A percentile compares a stretch with the other conserved stretches of the same genome.
Conservation (phyloP, 116 monocot species). For the Cymodocea nodosa region DNA sequence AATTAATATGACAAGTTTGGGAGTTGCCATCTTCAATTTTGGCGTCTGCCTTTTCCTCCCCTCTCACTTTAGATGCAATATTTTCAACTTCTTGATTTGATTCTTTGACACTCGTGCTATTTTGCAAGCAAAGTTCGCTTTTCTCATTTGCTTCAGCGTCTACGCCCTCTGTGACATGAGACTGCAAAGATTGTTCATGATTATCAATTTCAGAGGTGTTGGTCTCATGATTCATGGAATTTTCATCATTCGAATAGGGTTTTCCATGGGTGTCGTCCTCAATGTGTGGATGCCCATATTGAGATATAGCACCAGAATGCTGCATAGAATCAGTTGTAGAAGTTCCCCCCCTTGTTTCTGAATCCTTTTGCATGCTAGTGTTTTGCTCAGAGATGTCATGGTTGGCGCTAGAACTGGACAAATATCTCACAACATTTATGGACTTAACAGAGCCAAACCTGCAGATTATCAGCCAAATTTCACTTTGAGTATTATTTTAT, state of each 20-base stretch:
- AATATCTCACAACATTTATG: conserved; percentile 38
- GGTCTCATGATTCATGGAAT: conserved; percentile 3
- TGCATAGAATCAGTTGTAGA: conserved; percentile 4
- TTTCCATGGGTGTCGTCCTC: conserved; percentile 7
- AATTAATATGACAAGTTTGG: conserved; percentile 1
- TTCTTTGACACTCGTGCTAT: conserved; percentile 1
- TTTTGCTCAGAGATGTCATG: conserved; percentile 13
- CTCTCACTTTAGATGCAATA: background rate
- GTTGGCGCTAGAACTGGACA: background rate
- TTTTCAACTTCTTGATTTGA: background rate
- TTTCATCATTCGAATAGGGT: background rate
- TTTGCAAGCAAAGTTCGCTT: background rate
- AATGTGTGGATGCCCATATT: conserved; percentile 7
- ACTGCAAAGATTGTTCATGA: background rate
- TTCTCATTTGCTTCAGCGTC: background rate
- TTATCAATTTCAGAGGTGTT: background rate
- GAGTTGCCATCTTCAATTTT: conserved; percentile 4
- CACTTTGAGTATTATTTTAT: background rate
- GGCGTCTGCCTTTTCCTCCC: background rate
- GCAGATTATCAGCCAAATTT: conserved; percentile 1
- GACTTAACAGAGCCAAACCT: conserved; percentile 95
- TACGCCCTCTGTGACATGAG: background rate
- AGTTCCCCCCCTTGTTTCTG: conserved; percentile 6
- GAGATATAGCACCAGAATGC: background rate
- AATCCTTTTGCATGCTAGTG: background rate